Percentiles rank a stretch among this genome's conserved stretches.
phyloP scores from a whole-genome alignment of 352 stramenopile genomes.

The Phytopythium cucurbitacearum region DNA sequence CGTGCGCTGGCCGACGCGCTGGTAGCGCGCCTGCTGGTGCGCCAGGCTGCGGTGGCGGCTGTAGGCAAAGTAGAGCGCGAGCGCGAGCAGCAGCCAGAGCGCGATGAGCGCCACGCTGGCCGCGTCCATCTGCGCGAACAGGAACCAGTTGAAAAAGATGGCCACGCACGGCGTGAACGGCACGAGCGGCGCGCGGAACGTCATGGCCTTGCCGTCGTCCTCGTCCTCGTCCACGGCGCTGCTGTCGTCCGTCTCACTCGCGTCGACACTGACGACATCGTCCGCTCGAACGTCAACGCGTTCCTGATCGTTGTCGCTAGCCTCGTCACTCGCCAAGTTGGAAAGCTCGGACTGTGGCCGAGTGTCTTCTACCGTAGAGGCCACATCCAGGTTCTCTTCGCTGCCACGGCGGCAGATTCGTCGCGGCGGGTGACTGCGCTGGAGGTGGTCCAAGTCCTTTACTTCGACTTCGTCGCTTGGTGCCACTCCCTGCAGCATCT shows the following conservation, averaged over 20 bases:
- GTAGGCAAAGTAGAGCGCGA: conserved; percentile 68
- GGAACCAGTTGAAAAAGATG: conserved; percentile 88
- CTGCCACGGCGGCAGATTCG: too few relatives aligned
- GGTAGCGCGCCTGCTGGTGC: conserved; percentile 62
- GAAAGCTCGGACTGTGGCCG: too few relatives aligned
- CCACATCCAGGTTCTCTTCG: too few relatives aligned
- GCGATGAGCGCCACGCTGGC: conserved; percentile 57
- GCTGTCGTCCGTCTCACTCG: background rate
- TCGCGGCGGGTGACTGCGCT: too few relatives aligned
- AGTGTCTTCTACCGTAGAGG: too few relatives aligned
- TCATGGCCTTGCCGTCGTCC: conserved; percentile 23
- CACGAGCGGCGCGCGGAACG: conserved; percentile 67
- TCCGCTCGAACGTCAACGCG: too few relatives aligned
- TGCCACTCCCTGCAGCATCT: too few relatives aligned
- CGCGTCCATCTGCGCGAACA: conserved; percentile 79
- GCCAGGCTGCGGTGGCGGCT: conserved; percentile 67
- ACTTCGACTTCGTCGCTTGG: background rate
- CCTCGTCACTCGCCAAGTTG: too few relatives aligned
- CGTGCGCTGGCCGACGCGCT: conserved; percentile 32
- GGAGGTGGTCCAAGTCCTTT: background rate
- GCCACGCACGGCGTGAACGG: conserved; percentile 74
- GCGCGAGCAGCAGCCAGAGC: conserved; percentile 63
- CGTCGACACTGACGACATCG: too few relatives aligned
- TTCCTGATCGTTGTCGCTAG: too few relatives aligned
- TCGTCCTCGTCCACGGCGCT: conserved; percentile 21